Conservation (phyloP, 306 rosid species). For the Trifolium pratense region DNA sequence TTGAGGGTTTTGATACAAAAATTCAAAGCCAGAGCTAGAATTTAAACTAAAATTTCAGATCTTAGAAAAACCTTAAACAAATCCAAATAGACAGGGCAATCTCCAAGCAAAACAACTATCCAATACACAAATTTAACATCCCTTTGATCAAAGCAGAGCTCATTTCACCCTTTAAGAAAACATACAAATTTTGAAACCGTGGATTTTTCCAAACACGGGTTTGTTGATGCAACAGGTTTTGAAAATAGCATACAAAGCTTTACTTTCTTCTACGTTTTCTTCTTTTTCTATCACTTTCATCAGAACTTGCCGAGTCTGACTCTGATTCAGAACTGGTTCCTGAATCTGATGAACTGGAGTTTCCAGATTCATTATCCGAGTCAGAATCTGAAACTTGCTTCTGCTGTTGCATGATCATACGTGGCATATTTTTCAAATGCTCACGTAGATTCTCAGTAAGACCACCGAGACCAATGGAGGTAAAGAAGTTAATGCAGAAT, state of each 20-base stretch:
- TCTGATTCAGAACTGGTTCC: constrained; percentile 59
- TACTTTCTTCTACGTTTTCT: constrained; percentile 66
- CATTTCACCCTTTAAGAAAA: not conserved
- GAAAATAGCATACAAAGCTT: not conserved
- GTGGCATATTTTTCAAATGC: constrained; percentile 89
- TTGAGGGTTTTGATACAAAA: not conserved
- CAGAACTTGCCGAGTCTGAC: constrained; percentile 58
- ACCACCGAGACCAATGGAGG: constrained; percentile 79
- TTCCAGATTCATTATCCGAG: constrained; percentile 55
- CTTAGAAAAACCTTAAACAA: too few species aligned
- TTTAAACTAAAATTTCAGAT: too few species aligned
- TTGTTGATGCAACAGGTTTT: too few species aligned
- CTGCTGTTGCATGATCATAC: constrained; percentile 90
- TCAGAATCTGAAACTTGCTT: constrained; percentile 66
- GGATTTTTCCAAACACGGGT: too few species aligned
- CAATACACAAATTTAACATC: constrained; percentile 12
- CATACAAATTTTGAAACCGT: not conserved
- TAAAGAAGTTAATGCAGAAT: constrained; percentile 88
- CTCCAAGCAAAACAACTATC: too few species aligned
- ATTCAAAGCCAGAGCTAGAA: constrained; percentile 14
- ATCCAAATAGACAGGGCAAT: too few species aligned
- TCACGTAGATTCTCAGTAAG: constrained; percentile 89
- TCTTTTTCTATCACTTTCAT: constrained; percentile 55
- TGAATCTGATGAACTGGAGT: constrained; percentile 62
- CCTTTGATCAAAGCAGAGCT: not conserved